Percentiles rank a stretch among this genome's conserved stretches.
Evolutionary conservation across 129 eudicot species (phyloP).

Genomic region (Apium graveolens): DNA sequence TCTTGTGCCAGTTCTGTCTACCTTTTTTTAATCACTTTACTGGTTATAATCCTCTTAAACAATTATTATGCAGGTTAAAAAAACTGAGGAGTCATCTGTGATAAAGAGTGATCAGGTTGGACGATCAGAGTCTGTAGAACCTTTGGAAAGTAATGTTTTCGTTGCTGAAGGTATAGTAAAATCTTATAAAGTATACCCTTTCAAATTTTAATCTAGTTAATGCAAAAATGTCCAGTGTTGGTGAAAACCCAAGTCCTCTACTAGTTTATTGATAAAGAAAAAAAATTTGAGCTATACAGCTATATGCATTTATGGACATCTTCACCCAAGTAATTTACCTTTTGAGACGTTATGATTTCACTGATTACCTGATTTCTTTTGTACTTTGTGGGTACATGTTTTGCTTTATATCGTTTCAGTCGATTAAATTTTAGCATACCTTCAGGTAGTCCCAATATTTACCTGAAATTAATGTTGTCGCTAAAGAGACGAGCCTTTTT

Average conservation of each 20-base stretch:
- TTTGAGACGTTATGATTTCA: not conserved
- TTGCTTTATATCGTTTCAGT: not conserved
- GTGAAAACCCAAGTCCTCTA: not conserved
- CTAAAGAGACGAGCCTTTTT: slow-evolving; percentile 4
- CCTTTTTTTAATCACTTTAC: not conserved
- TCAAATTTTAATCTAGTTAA: not conserved
- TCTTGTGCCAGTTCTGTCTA: not conserved
- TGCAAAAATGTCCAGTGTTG: not conserved
- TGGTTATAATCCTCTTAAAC: not conserved
- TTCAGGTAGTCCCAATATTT: not conserved
- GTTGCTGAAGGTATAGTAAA: slow-evolving; percentile 45
- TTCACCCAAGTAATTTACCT: not conserved
- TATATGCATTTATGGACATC: not conserved
- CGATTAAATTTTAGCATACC: not conserved
- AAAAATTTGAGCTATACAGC: not conserved
- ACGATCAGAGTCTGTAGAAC: slow-evolving; percentile 25
- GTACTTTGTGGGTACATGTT: not conserved
- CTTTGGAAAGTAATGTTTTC: slow-evolving; percentile 22
- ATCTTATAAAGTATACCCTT: not conserved
- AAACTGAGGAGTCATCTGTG: slow-evolving; percentile 35
- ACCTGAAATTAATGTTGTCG: not conserved
- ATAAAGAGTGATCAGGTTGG: slow-evolving; percentile 18
- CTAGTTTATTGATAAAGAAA: not conserved
- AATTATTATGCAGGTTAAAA: slow-evolving; percentile 44
- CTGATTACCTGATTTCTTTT: not conserved